Conservation (phyloP, 2,329 filamentous ascomycete genomes). For the Simplicillium sp. region DNA sequence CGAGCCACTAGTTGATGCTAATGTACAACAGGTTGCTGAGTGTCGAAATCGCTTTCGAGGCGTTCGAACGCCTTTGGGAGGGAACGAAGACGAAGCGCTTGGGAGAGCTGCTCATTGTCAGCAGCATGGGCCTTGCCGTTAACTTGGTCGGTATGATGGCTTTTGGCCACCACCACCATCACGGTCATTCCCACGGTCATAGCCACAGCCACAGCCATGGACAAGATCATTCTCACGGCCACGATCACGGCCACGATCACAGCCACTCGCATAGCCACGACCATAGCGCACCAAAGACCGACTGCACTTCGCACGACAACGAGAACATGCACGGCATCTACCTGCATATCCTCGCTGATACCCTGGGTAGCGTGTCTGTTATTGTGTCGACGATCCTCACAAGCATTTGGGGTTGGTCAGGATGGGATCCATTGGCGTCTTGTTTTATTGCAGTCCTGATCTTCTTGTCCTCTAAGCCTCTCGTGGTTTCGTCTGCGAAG, state of each 20-base stretch:
- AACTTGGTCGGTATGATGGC: constrained; percentile 88
- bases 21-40: constrained; percentile 62
- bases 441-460: constrained; percentile 91
- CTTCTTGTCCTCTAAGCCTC: constrained; percentile 79
- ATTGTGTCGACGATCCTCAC: constrained; percentile 86
- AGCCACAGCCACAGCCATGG: constrained; percentile 28
- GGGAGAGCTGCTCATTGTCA: constrained; percentile 81
- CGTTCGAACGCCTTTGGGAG: constrained; percentile 76
- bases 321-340: constrained; percentile 99
- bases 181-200: constrained; percentile 28
- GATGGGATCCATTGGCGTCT: constrained; percentile 90
- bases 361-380: constrained; percentile 86
- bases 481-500: constrained; percentile 77
- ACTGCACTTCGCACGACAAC: constrained; percentile 57
- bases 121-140: constrained; percentile 73
- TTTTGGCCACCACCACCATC: constrained; percentile 59
- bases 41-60: constrained; percentile 92
- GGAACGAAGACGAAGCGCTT: constrained; percentile 77
- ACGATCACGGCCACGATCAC: constrained; percentile 27
- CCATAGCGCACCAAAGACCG: constrained; percentile 23
- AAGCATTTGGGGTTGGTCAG: constrained; percentile 79
- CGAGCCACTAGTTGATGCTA: background rate
- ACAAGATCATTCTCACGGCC: constrained; percentile 29
- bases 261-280: constrained; percentile 26
- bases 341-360: constrained; percentile 88